Conservation (phyloP, 2,329 filamentous ascomycete species). For the Pseudogymnoascus sp. region DNA sequence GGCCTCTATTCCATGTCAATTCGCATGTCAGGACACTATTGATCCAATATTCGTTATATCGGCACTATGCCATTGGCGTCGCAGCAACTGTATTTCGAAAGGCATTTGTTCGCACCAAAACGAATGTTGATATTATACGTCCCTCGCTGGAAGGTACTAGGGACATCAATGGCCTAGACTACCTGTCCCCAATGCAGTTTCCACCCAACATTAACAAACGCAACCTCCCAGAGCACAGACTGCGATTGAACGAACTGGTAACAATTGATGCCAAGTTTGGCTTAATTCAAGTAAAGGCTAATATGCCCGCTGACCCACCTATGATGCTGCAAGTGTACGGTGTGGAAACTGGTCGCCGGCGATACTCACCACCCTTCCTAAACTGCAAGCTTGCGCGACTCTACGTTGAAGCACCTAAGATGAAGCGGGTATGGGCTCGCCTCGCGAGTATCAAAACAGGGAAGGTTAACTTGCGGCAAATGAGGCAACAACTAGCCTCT, state of each 20-base stretch:
- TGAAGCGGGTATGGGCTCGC: slow-evolving; percentile 78
- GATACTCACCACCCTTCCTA: slow-evolving; percentile 80
- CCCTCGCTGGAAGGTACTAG: slow-evolving; percentile 11
- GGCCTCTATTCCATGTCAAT: slow-evolving; percentile 81
- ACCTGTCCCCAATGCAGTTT: slow-evolving; percentile 25
- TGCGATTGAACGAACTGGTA: slow-evolving; percentile 54
- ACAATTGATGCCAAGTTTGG: slow-evolving; percentile 76
- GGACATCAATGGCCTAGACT: slow-evolving; percentile 12
- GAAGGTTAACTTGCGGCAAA: slow-evolving; percentile 73
- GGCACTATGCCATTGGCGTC: slow-evolving; percentile 83
- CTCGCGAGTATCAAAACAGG: slow-evolving; percentile 77
- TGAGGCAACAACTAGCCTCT: slow-evolving; percentile 57
- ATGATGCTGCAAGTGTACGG: slow-evolving; percentile 86
- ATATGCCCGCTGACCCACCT: slow-evolving; percentile 81
- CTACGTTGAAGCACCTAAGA: slow-evolving; percentile 79
- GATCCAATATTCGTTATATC: slow-evolving; percentile 85
- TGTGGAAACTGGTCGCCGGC: slow-evolving; percentile 74
- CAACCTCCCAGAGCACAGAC: slow-evolving; percentile 11
- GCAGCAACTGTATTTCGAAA: slow-evolving; percentile 68
- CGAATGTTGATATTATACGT: slow-evolving; percentile 32
- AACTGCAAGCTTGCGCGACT: slow-evolving; percentile 72
- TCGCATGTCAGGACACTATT: slow-evolving; percentile 72
- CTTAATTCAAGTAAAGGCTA: slow-evolving; percentile 80
- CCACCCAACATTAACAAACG: slow-evolving; percentile 18
- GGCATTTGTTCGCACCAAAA: slow-evolving; percentile 54